phyloP scores from a whole-genome alignment of 2,329 filamentous ascomycete genomes.

The Ophiosphaerella korrae region DNA sequence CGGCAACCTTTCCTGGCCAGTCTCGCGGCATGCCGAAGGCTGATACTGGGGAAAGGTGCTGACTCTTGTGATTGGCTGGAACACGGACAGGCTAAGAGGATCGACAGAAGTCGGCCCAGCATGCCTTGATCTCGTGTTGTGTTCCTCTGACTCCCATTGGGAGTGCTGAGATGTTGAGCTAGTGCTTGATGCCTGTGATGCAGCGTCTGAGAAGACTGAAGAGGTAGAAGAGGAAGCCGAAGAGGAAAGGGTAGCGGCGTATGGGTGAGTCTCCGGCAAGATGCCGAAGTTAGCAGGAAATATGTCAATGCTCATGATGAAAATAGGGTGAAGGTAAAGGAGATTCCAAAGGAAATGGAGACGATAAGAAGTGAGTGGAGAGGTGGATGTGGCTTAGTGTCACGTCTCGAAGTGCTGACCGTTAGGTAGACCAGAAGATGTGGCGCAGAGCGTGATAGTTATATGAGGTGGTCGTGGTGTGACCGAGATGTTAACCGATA shows the following conservation, averaged over 20 bases:
- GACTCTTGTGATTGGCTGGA: conserved; percentile 42
- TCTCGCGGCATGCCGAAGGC: conserved; percentile 46
- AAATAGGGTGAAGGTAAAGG: conserved; percentile 27
- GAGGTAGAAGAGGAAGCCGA: conserved; percentile 77
- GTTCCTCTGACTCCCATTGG: conserved; percentile 52
- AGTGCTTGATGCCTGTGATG: conserved; percentile 73
- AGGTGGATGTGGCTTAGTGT: conserved; percentile 34
- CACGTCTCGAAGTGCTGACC: conserved; percentile 45
- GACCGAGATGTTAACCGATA: conserved; percentile 47
- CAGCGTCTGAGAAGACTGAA: conserved; percentile 74
- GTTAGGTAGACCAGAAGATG: conserved; percentile 42
- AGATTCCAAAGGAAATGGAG: conserved; percentile 23
- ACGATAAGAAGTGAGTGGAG: conserved; percentile 43
- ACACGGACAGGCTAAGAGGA: conserved; percentile 24
- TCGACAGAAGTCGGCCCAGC: conserved; percentile 30
- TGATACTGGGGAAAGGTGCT: conserved; percentile 46
- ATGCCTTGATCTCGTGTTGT: conserved; percentile 32
- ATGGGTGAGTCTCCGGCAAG: conserved; percentile 57
- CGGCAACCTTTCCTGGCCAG: conserved; percentile 36
- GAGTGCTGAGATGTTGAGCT: conserved; percentile 65
- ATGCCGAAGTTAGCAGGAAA: conserved; percentile 40
- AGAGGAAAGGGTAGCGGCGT: conserved; percentile 72
- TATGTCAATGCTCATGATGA: conserved; percentile 48
- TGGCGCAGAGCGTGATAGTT: conserved; percentile 35
- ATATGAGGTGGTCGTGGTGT: conserved; percentile 45